Base-by-base conservation (phyloP, 1,139 yeast genomes). In the Yamadazyma epiphylla region DNA sequence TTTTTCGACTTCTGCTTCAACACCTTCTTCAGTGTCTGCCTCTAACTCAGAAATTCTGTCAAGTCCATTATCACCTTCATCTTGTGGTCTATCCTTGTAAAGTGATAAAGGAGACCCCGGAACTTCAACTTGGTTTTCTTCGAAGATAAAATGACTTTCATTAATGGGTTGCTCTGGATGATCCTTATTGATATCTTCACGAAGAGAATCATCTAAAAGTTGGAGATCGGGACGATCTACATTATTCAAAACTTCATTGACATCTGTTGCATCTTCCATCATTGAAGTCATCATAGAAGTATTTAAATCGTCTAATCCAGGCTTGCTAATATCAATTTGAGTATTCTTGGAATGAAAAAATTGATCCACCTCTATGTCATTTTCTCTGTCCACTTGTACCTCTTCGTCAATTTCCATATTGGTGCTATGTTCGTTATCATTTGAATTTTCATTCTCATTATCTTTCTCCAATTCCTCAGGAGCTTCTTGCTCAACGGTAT, bases 281-380 rank as follows among this genome's bases (percentile, higher is more conserved):
- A n/a, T n/a, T n/a, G n/a, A n/a, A n/a, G n/a, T n/a, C n/a, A 22
- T 24, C 27, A 31, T 23, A 7, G 37, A 31, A 10, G 37, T 25
- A 20, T 35, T 28, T 15, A 30, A 22, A 5, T 27, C 28, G 9
- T 22, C 26, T 15, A 32, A 22, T n/a, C n/a, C n/a, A n/a, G n/a
- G n/a, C n/a, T n/a, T n/a, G n/a, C n/a, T n/a, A n/a, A n/a, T n/a
- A n/a, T n/a, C n/a, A n/a, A n/a, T n/a, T n/a, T n/a, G n/a, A n/a
- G n/a, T n/a, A n/a, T n/a, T n/a, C n/a, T n/a, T n/a, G n/a, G n/a
- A n/a, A n/a, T n/a, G n/a, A n/a, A n/a, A n/a, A n/a, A n/a, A n/a
- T n/a, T n/a, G n/a, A n/a, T n/a, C n/a, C n/a, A n/a, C n/a, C n/a
- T n/a, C n/a, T n/a, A n/a, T n/a, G n/a, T n/a, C n/a, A n/a, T n/a